Evolutionary conservation across 2,329 filamentous ascomycete genomes (phyloP), one percentile per base, ranked within the genome.

Genomic region (Tolypocladium album): DNA sequence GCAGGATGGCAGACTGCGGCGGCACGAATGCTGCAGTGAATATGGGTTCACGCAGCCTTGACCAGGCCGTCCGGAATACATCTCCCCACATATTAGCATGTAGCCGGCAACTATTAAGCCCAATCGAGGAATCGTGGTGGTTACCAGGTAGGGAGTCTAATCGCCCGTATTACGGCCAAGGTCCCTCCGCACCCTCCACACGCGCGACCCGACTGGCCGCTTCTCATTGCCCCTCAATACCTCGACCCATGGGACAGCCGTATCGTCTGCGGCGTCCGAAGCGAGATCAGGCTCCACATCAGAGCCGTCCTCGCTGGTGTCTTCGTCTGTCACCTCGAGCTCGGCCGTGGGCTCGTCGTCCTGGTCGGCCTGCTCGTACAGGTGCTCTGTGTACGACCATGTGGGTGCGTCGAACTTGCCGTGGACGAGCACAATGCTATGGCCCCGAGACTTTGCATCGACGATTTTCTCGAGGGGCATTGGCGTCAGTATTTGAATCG

Each of bases 361-460:
- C 42, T 64, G 60, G 1, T 61, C 68, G 17, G 72, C 70, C 63
- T 69, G 70, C 39, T 71, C 65, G 63, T 84, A 80, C 20, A 86
- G 64, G 42, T 87, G 82, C 67, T 90, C 87, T 0, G 83, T 82
- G 62, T 88, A 89, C 1, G 86, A 85, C 87, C 87, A 90, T 3
- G 79, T 84, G 0, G 88, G 86, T 1, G 82, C 74, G 66, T 90
- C 88, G 59, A 89, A 83, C 64, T 82, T 86, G 2, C 88, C 88
- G 59, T 86, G 81, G 0, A 90, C 80, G 4, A 91, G 76, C 3
- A 89, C 81, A 20, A 89, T 74, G 20, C 78, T 74, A 39, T 77
- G 74, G 0, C 79, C 79, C 36, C 71, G 70, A 9, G 72, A 67
- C 50, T 69, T 74, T 22, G 78, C 68, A 12, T 73, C 68, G 43